These are phyloP conservation scores for Talaromyces liani DNA, from an alignment of 495 filamentous ascomycete species.

Conservation along the genomic window DNA sequence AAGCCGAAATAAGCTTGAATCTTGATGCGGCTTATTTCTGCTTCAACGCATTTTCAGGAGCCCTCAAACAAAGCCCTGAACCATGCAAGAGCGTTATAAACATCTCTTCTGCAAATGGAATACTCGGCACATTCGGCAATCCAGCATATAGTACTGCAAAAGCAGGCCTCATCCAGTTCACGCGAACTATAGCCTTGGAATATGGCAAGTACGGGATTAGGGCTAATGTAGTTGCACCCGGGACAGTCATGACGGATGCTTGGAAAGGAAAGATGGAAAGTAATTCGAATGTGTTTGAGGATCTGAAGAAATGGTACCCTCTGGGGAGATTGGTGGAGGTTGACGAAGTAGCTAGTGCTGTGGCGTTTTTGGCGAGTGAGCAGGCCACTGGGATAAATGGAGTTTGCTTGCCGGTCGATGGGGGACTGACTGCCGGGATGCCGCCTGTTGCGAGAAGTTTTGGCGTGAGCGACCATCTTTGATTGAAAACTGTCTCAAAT, in stretches of 20 bases:
- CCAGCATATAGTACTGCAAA: conserved; percentile 6
- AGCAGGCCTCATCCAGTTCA: conserved; percentile 5
- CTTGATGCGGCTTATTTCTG: conserved; percentile 3
- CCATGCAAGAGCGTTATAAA: background rate
- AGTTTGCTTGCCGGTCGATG: conserved; percentile 40
- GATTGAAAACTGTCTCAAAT: background rate
- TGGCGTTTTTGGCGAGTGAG: conserved; percentile 36
- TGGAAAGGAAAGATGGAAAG: background rate
- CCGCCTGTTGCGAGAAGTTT: conserved; percentile 5
- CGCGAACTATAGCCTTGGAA: background rate
- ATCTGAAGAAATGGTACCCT: conserved; percentile 3
- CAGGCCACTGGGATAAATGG: conserved; percentile 46
- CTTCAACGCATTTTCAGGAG: background rate
- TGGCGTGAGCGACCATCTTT: background rate
- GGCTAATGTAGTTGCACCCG: conserved; percentile 5
- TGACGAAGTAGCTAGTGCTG: conserved; percentile 28
- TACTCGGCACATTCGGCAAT: conserved; percentile 3
- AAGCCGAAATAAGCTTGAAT: background rate
- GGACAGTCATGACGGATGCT: background rate
- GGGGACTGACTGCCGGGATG: conserved; percentile 26
- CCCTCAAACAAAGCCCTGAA: background rate
- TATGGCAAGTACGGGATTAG: conserved; percentile 5
- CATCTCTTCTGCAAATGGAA: background rate
- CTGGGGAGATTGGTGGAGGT: background rate
- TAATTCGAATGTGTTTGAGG: conserved; percentile 4